These are phyloP conservation scores for Pyrus pyrifolia DNA, from an alignment of 306 rosid genomes.

Conservation along the genomic window DNA sequence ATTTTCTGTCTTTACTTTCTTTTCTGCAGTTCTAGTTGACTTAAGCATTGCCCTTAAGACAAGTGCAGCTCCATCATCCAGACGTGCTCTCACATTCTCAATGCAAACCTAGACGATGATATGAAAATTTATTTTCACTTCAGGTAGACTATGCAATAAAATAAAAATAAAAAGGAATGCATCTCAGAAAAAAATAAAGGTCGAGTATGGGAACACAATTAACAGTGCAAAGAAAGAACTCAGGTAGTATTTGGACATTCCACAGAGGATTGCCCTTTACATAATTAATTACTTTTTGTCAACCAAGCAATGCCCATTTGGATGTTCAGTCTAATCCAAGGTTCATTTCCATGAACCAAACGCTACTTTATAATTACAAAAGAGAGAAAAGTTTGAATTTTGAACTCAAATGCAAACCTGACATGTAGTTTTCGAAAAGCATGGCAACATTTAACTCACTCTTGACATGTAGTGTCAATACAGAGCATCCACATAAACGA, in stretches of 20 bases:
- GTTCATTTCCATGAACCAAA: not conserved
- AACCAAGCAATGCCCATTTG: not conserved
- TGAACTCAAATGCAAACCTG: not conserved
- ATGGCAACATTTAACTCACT: not conserved
- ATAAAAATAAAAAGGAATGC: conserved; percentile 1
- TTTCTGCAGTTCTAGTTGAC: conserved; percentile 58
- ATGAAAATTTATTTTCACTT: conserved; percentile 15
- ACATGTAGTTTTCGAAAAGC: not conserved
- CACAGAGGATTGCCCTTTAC: not conserved
- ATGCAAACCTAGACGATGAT: conserved; percentile 49
- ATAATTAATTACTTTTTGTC: not conserved
- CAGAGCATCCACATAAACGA: not conserved
- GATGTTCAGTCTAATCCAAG: not conserved
- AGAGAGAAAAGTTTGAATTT: not conserved
- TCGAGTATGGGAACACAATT: not conserved
- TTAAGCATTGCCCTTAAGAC: conserved; percentile 62
- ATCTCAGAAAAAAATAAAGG: not conserved
- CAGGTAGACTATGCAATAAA: conserved; percentile 6
- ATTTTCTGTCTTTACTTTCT: conserved; percentile 50
- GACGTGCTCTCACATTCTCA: conserved; percentile 61
- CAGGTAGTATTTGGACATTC: not conserved
- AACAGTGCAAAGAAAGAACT: not conserved
- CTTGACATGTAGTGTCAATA: not conserved
- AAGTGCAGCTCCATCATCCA: conserved; percentile 69
- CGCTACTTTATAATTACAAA: not conserved